Percentiles rank a stretch among this genome's conserved stretches.
Conservation (phyloP, 208 protist genomes). For the Acanthamoeba castellanii region DNA sequence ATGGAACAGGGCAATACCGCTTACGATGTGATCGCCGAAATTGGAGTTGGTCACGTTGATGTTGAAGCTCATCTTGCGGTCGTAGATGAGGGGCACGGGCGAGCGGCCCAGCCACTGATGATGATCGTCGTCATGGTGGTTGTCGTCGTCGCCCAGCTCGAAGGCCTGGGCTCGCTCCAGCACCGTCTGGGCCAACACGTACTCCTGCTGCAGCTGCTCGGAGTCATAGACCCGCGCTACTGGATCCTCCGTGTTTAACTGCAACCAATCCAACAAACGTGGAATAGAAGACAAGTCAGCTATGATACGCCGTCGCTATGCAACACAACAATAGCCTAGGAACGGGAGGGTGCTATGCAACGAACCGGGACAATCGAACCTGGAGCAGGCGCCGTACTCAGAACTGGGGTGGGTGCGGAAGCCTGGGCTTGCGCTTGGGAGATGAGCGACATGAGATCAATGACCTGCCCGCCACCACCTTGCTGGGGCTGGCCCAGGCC, state of each 20-base stretch:
- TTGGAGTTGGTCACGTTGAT: neutral
- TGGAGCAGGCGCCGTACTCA: no score
- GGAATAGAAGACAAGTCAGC: neutral
- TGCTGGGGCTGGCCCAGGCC: neutral
- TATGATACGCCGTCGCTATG: no score
- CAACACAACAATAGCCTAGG: no score
- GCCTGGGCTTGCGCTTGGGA: no score
- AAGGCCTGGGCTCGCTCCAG: neutral
- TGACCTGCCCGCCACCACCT: no score
- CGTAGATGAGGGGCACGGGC: neutral
- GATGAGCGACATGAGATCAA: no score
- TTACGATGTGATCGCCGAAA: neutral
- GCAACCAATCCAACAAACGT: neutral
- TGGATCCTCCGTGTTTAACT: neutral
- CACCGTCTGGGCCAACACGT: neutral
- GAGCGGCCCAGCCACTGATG: neutral
- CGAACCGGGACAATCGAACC: no score
- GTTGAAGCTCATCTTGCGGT: slow-evolving; percentile 7
- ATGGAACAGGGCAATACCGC: neutral
- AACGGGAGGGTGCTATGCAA: no score
- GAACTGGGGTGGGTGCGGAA: no score
- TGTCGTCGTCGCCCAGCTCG: neutral
- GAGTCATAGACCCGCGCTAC: neutral
- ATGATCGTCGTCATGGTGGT: no score
- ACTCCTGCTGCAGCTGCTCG: neutral